These are phyloP conservation scores for Ceratocystis cubensis DNA, from an alignment of 2,329 filamentous ascomycete genomes.

Conservation along the genomic window DNA sequence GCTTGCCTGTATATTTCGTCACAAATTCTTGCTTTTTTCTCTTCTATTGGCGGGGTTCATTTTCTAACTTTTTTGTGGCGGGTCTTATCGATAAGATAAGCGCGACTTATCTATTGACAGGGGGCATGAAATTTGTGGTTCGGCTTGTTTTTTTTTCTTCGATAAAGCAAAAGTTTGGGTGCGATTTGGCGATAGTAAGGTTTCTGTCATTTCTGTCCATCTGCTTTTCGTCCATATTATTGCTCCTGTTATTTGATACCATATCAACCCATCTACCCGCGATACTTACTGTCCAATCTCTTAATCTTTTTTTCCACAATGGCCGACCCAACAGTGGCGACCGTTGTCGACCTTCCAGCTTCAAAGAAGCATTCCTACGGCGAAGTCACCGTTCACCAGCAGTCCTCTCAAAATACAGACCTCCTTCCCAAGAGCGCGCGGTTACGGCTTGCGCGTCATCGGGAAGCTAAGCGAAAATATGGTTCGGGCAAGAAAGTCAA, in stretches of 20 bases:
- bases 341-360: conserved; percentile 10
- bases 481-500: conserved; percentile 70
- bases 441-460: conserved; percentile 39
- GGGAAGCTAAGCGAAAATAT: conserved; percentile 61
- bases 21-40: too few species aligned
- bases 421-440: conserved; percentile 41
- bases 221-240: too few species aligned
- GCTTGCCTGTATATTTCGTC: conserved; percentile 11
- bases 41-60: conserved; percentile 17
- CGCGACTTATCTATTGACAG: background rate
- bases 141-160: background rate
- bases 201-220: too few species aligned
- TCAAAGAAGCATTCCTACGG: conserved; percentile 16
- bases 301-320: too few species aligned
- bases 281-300: too few species aligned
- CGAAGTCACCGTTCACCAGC: background rate
- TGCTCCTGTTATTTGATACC: too few species aligned
- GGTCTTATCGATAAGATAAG: conserved; percentile 21
- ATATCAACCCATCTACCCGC: too few species aligned
- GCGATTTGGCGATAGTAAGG: too few species aligned
- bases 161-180: background rate
- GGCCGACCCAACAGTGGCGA: conserved; percentile 4
- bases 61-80: conserved; percentile 26
- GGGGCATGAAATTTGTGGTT: conserved; percentile 11
- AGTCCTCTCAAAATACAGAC: conserved; percentile 25